Evolutionary conservation across 2,329 filamentous ascomycete genomes (phyloP).

Genomic region (Lachnellula willkommii): DNA sequence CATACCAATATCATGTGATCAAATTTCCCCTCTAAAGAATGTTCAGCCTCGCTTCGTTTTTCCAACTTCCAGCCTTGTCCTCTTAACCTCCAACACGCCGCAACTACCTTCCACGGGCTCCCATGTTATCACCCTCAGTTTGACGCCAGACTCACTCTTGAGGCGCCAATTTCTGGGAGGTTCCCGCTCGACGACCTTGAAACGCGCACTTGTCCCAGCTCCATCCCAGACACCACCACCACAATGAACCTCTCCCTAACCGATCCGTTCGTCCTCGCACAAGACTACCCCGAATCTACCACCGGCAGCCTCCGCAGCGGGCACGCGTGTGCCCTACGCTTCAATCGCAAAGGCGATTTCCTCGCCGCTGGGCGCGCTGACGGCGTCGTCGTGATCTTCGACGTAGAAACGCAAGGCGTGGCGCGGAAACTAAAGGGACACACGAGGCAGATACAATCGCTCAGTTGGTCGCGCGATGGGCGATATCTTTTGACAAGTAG

Average conservation of each 20-base stretch:
- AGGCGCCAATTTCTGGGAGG: no score
- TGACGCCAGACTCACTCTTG: no score
- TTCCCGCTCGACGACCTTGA: no score
- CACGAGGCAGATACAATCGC: conserved; percentile 84
- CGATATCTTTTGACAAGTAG: conserved; percentile 88
- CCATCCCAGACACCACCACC: not conserved
- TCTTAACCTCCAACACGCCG: no score
- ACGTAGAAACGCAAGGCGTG: conserved; percentile 94
- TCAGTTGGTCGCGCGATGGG: conserved; percentile 92
- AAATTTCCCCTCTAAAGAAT: no score
- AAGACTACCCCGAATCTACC: conserved; percentile 86
- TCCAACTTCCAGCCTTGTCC: no score
- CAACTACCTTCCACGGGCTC: no score
- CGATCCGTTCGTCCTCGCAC: conserved; percentile 64
- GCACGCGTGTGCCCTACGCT: conserved; percentile 62
- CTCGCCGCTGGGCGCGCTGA: conserved; percentile 91
- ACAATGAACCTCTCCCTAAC: conserved; percentile 67
- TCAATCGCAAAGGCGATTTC: conserved; percentile 91
- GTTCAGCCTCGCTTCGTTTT: no score
- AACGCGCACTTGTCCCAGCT: no score
- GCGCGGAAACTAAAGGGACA: conserved; percentile 91
- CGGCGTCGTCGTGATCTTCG: conserved; percentile 92
- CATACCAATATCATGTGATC: no score
- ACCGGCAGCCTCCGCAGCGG: conserved; percentile 76
- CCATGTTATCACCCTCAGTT: no score